These are phyloP conservation scores for Erigeron philadelphicus DNA, from an alignment of 140 eudicot species.

Conservation along the genomic window DNA sequence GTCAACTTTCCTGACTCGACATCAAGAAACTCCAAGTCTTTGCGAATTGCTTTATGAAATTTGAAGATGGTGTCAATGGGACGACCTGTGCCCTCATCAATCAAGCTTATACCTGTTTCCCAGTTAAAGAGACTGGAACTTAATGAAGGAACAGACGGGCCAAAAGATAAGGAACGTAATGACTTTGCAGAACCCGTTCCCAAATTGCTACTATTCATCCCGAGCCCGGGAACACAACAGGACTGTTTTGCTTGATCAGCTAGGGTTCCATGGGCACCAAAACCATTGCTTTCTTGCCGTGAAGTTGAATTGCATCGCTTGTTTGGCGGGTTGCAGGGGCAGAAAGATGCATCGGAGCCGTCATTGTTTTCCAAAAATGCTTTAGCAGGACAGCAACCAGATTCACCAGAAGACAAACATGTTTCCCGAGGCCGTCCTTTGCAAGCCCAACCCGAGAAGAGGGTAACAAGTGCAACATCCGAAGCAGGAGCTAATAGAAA, in stretches of 20 bases:
- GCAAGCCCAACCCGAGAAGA: conserved; percentile 99
- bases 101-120: conserved; percentile 76
- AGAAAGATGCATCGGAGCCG: conserved; percentile 23
- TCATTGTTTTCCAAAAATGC: conserved; percentile 36
- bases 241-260: conserved; percentile 55
- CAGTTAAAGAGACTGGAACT: conserved; percentile 87
- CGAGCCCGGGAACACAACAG: conserved; percentile 93
- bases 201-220: conserved; percentile 58
- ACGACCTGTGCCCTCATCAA: conserved; percentile 52
- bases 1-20: conserved; percentile 82
- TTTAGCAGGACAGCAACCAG: conserved; percentile 75
- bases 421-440: conserved; percentile 65
- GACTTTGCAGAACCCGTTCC: conserved; percentile 68
- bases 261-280: conserved; percentile 25
- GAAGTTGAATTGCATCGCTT: conserved; percentile 37
- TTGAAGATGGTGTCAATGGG: conserved; percentile 93
- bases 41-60: conserved; percentile 94
- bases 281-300: conserved; percentile 35
- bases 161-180: conserved; percentile 72
- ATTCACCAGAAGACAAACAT: conserved; percentile 67
- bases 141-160: conserved; percentile 85
- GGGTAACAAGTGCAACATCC: conserved; percentile 84
- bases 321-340: conserved; percentile 47
- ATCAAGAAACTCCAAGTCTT: conserved; percentile 89
- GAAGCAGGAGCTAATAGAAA: conserved; percentile 71